Evolutionary conservation across 768 basidiomycete genomes (phyloP).

Genomic region (Boletus coccyginus): DNA sequence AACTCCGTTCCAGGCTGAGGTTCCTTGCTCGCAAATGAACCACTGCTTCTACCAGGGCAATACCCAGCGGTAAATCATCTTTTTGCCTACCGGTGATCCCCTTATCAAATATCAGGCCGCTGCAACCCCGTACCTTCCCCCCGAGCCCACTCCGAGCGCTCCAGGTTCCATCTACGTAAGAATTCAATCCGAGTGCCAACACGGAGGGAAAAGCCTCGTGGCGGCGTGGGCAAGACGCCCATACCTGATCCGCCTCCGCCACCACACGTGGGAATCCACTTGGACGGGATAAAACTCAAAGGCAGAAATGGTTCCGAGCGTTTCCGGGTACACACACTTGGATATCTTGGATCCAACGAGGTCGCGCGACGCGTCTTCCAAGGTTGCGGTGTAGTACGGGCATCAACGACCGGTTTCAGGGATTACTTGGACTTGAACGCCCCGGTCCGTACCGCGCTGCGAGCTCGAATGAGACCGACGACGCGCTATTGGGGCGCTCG

Average conservation of each 20-base stretch:
- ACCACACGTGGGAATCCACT: background rate
- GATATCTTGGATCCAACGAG: background rate
- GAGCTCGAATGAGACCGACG: background rate
- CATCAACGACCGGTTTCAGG: background rate
- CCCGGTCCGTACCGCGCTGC: background rate
- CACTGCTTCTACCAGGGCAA: background rate
- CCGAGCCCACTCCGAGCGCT: background rate
- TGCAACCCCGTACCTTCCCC: background rate
- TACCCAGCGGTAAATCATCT: background rate
- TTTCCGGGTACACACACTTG: background rate
- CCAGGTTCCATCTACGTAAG: too few species aligned
- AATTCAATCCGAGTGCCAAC: too few species aligned
- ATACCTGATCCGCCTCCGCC: background rate
- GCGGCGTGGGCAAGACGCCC: background rate
- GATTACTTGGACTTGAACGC: background rate
- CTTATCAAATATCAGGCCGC: background rate
- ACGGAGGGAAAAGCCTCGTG: background rate
- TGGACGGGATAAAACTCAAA: background rate
- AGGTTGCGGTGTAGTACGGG: background rate
- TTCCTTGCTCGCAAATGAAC: background rate
- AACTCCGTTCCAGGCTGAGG: slow-evolving; percentile 6
- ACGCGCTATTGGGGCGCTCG: background rate
- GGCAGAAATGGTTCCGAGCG: too few species aligned
- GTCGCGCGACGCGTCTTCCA: background rate
- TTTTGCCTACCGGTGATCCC: background rate